Evolutionary conservation across 208 protist genomes (phyloP).

Genomic region (Trypanosoma boissoni): DNA sequence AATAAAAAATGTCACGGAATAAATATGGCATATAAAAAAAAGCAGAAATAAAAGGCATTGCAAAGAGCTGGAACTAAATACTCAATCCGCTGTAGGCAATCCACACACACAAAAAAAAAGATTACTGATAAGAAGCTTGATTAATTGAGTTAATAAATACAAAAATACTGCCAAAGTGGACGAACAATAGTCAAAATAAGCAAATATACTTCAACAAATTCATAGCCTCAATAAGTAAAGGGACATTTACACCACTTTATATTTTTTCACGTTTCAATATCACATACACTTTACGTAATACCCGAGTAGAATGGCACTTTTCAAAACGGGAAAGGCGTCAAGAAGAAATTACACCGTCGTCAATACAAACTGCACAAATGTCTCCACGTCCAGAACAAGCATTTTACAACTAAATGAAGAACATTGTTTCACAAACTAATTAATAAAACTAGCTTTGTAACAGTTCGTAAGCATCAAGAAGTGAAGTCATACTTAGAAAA

Average conservation of each 20-base stretch:
- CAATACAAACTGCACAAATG: conserved; percentile 28
- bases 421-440: conserved; percentile 27
- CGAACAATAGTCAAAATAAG: conserved; percentile 40
- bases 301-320: conserved; percentile 20
- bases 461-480: conserved; percentile 45
- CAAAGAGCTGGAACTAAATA: conserved; percentile 28
- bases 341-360: conserved; percentile 35
- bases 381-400: conserved; percentile 32
- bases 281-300: conserved; percentile 26
- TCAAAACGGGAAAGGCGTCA: conserved; percentile 42
- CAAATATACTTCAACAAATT: conserved; percentile 41
- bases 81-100: conserved; percentile 35
- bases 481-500: conserved; percentile 19
- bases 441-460: conserved; percentile 35
- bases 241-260: conserved; percentile 32
- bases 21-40: conserved; percentile 34
- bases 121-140: conserved; percentile 39
- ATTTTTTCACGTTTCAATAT: conserved; percentile 23
- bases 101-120: conserved; percentile 32
- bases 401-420: conserved; percentile 34
- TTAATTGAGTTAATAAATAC: conserved; percentile 32
- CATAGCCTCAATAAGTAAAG: conserved; percentile 39
- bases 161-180: conserved; percentile 31
- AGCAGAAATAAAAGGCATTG: conserved; percentile 27
- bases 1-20: conserved; percentile 30